Evolutionary conservation across 495 filamentous ascomycete species (phyloP), one percentile per base, ranked within the genome.

Genomic region (Hyaloscypha finlandica): DNA sequence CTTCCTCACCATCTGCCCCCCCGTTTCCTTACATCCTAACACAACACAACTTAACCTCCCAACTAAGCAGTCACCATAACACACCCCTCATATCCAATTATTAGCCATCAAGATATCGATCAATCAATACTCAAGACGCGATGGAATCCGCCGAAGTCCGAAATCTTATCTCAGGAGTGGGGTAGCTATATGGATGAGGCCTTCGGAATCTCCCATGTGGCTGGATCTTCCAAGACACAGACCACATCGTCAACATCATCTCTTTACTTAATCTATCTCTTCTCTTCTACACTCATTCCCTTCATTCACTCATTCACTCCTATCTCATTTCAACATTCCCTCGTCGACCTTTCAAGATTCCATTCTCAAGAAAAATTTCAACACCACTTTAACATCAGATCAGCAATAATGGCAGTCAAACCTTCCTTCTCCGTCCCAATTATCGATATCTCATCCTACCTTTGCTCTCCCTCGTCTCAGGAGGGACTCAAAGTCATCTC

Each of bases 361-460:
- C 42, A 16, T 48, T 48, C 11, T 48, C 42, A 19, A 25, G 11
- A 54, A 14, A 45, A 33, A 25, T 25, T 35, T 25, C 20, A 6
- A 31, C 35, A 45, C 33, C 12, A 32, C 29, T 8, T 42, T 25
- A 11, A 55, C 19, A 16, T 61, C 30, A 29, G 25, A 25, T 25
- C 6, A 42, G 16, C 33, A 8, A 52, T 51, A 63, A 68, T 63
- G 59, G 29, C 65, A 58, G 20, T 52, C 3, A 12, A 59, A 31
- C 9, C 57, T 2, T n/a, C 57, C 14, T 62, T 88, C 30, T 76
- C 75, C 37, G 53, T 70, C 35, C 68, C 68, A 1, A 70, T 59
- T 1, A 70, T 70, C 31, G 59, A 66, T 29, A 63, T 70, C 25
- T 65, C 68, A 4, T 35, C 63, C 39, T 70, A 63, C 48, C 76